Evolutionary conservation across 139 green algal genomes (phyloP), one percentile per base, ranked within the genome.

Genomic region (Chara braunii): DNA sequence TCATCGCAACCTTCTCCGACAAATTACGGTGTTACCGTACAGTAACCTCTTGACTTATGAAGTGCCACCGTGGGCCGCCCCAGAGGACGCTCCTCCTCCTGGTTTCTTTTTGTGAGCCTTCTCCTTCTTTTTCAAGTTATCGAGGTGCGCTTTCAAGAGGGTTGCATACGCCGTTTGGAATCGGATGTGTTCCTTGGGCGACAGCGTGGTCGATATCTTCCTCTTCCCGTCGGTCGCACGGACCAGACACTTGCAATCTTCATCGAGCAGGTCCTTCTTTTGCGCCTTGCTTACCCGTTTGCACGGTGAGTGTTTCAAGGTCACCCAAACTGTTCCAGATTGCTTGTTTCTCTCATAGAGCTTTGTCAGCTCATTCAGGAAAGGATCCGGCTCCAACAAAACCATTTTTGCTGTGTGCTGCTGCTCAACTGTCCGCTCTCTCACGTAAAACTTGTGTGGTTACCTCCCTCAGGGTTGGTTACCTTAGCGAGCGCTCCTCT

Each of bases 221-320:
- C 67, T 80, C 52, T 92, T 91, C 62, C 86, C 86, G 37, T 94
- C 86, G 9, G 80, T 85, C 4, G 83, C 87, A 0, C 87, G 67
- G 18, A 94, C 71, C 3, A 94, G 59, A 50, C 86, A 91, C 14
- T 66, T 59, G 68, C 83, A 87, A 2, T 82, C 75, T 36, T 8
- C 5, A 7, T 78, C 71, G 3, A 12, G n/a, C n/a, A n/a, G n/a
- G n/a, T n/a, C n/a, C n/a, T n/a, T n/a, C n/a, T n/a, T n/a, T n/a
- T n/a, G n/a, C n/a, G n/a, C n/a, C n/a, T n/a, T n/a, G n/a, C n/a
- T n/a, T n/a, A n/a, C n/a, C n/a, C n/a, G n/a, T n/a, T n/a, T n/a
- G n/a, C n/a, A n/a, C n/a, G n/a, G n/a, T n/a, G n/a, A 65, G 11
- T 79, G 66, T 64, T 94, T 94, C 68, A 89, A 80, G 2, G 86